Evolutionary conservation across 2,329 filamentous ascomycete genomes (phyloP).

Genomic region (Apiospora saccharicola): DNA sequence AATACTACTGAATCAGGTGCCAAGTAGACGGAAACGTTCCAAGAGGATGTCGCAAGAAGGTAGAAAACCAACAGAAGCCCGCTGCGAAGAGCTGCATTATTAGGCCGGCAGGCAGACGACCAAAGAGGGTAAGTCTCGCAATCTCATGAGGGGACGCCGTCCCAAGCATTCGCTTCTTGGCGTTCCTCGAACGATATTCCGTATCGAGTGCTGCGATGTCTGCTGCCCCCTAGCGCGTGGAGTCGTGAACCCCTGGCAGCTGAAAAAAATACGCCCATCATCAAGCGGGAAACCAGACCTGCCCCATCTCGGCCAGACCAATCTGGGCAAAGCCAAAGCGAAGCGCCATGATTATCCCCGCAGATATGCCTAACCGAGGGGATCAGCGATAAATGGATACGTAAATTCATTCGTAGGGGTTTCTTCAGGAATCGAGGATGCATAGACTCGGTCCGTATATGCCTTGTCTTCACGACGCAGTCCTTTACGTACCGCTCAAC

Average conservation of each 20-base stretch:
- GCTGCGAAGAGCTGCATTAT: constrained; percentile 7
- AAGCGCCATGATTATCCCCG: not conserved
- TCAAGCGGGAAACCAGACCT: constrained; percentile 5
- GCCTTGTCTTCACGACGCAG: not conserved
- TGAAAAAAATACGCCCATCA: constrained; percentile 13
- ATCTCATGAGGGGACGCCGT: constrained; percentile 7
- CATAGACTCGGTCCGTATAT: not conserved
- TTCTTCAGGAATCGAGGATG: not conserved
- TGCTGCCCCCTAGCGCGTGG: constrained; percentile 10
- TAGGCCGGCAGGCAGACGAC: not conserved
- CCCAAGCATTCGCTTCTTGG: not conserved
- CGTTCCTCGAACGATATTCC: not conserved
- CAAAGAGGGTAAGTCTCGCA: not conserved
- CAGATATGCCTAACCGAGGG: not conserved
- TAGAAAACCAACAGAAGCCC: not conserved
- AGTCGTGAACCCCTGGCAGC: constrained; percentile 15
- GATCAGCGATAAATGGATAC: not conserved
- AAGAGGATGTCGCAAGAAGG: not conserved
- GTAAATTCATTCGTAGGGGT: not conserved
- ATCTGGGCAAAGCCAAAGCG: constrained; percentile 1
- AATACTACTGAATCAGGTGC: not conserved
- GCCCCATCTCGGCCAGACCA: constrained; percentile 2
- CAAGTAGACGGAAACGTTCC: not conserved
- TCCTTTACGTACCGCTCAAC: not conserved
- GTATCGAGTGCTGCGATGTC: not conserved